Evolutionary conservation across 2,329 filamentous ascomycete genomes (phyloP).

Genomic region (Verruconis gallopava): DNA sequence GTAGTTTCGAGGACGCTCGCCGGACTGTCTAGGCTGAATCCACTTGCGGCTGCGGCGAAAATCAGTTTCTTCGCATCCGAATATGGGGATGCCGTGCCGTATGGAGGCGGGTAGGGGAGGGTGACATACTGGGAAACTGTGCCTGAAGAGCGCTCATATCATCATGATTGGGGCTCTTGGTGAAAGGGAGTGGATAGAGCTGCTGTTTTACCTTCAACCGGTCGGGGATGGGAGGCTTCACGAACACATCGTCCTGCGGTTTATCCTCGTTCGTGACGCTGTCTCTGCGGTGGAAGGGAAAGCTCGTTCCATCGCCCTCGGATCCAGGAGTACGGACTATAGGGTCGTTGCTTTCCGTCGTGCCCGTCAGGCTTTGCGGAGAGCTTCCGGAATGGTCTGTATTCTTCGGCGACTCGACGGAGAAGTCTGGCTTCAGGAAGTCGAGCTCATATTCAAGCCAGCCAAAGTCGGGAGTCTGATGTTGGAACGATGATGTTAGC

Average conservation of each 20-base stretch:
- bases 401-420: not conserved
- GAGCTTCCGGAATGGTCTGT: not conserved
- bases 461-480: not conserved
- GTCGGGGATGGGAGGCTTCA: not conserved
- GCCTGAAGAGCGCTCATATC: no score
- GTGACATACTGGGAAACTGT: no score
- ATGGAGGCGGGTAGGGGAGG: no score
- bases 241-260: not conserved
- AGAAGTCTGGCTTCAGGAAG: not conserved
- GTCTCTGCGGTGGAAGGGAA: not conserved
- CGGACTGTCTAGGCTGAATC: slow-evolving; percentile 5
- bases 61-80: no score
- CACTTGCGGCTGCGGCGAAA: not conserved
- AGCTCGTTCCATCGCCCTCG: not conserved
- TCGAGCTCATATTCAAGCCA: slow-evolving; percentile 1
- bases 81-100: no score
- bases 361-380: not conserved
- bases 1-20: not conserved
- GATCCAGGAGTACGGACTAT: not conserved
- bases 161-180: not conserved
- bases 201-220: not conserved
- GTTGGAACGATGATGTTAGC: no score
- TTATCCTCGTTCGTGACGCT: not conserved
- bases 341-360: not conserved
- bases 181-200: not conserved